Percentiles rank a stretch among this genome's conserved stretches.
phyloP scores from a whole-genome alignment of 768 basidiomycete species.

The Tricholoma saponaceum region DNA sequence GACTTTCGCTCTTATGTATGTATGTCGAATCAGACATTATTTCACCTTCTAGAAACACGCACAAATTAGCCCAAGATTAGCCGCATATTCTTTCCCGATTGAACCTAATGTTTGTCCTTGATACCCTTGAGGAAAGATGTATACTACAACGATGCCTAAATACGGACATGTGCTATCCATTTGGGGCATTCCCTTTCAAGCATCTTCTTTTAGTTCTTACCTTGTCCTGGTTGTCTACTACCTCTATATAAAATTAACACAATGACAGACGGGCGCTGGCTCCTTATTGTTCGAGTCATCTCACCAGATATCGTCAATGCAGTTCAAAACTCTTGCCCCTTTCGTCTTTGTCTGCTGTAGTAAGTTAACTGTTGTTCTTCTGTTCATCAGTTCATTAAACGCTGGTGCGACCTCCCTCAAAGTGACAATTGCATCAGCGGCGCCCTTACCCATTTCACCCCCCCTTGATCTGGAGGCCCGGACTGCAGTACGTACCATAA shows the following conservation, averaged over 20 bases:
- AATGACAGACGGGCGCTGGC: constrained; percentile 1
- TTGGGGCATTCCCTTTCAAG: constrained; percentile 16
- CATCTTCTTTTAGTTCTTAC: constrained; percentile 15
- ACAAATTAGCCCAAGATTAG: too few species aligned
- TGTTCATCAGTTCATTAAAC: not conserved
- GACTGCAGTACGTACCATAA: not conserved
- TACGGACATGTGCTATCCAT: constrained; percentile 2
- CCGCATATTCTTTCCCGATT: constrained; percentile 1
- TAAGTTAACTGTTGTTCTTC: constrained; percentile 12
- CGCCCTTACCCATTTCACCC: constrained; percentile 27
- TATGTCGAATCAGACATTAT: too few species aligned
- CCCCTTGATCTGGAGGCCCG: constrained; percentile 21
- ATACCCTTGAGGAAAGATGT: too few species aligned
- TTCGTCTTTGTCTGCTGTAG: constrained; percentile 22
- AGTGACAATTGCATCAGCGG: constrained; percentile 18
- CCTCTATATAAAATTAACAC: constrained; percentile 5
- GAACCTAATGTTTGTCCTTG: constrained; percentile 10
- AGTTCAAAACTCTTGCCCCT: constrained; percentile 21
- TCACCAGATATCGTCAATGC: constrained; percentile 17
- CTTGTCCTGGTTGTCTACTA: constrained; percentile 12
- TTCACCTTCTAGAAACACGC: too few species aligned
- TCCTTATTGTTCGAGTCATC: constrained; percentile 4
- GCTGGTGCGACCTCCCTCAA: constrained; percentile 9
- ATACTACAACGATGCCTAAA: not conserved
- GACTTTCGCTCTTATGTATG: too few species aligned